These are phyloP conservation scores for Cutaneotrichosporon sp. DNA, from an alignment of 1,284 basidiomycete genomes.

Conservation along the genomic window DNA sequence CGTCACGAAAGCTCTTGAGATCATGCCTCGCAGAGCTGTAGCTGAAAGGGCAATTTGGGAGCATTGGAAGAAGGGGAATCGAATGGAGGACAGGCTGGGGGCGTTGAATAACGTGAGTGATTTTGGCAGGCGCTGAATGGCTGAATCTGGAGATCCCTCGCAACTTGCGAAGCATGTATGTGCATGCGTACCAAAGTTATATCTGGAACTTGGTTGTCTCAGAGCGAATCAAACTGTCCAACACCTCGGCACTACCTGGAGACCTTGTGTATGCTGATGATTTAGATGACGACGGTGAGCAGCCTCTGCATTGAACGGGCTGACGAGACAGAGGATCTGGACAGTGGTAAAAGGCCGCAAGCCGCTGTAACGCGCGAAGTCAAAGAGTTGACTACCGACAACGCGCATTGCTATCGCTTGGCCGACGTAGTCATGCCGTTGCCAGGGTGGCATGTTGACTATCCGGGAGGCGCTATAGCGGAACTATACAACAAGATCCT, in stretches of 20 bases:
- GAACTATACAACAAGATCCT: constrained; percentile 78
- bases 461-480: constrained; percentile 74
- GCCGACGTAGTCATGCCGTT: constrained; percentile 94
- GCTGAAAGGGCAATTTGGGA: constrained; percentile 90
- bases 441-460: constrained; percentile 85
- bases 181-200: constrained; percentile 98
- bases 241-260: constrained; percentile 69
- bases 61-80: constrained; percentile 76
- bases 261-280: constrained; percentile 67
- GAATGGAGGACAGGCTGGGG: constrained; percentile 76
- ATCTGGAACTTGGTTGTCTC: constrained; percentile 97
- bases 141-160: constrained; percentile 68
- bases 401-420: constrained; percentile 72
- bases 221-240: constrained; percentile 79
- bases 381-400: constrained; percentile 68
- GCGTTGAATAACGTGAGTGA: constrained; percentile 70
- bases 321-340: not conserved
- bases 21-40: constrained; percentile 82
- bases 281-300: constrained; percentile 53
- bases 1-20: constrained; percentile 65
- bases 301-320: too few relatives aligned
- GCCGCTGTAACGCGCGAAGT: constrained; percentile 51
- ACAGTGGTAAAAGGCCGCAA: constrained; percentile 31
- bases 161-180: constrained; percentile 92
- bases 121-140: fast-evolving